Conservation (phyloP, 2,329 filamentous ascomycete species). For the Colletotrichum sidae region DNA sequence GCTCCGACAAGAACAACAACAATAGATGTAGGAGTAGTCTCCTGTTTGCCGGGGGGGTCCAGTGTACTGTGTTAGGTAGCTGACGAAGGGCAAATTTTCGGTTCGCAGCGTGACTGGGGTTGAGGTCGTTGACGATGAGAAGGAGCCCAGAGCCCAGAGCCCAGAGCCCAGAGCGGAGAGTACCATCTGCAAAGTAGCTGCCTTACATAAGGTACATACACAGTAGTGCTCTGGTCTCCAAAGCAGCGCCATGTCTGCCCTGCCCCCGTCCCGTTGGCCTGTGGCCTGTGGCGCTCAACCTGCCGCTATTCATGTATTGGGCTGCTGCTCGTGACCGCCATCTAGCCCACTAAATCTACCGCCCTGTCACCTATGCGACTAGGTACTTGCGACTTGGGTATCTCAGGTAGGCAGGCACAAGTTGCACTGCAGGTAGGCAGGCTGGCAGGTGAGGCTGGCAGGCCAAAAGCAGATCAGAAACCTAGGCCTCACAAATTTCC, state of each 20-base stretch:
- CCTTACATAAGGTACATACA: no score
- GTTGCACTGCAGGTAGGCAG: neutral
- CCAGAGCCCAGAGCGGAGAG: neutral
- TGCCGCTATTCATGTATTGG: no score
- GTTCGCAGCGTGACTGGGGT: slow-evolving; percentile 24
- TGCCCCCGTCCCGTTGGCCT: no score
- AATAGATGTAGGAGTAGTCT: slow-evolving; percentile 20
- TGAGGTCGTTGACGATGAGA: slow-evolving; percentile 32
- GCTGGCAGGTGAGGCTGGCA: neutral
- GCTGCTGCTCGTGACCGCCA: no score
- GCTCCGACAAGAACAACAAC: slow-evolving; percentile 17
- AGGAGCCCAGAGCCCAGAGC: neutral
- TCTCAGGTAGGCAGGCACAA: neutral
- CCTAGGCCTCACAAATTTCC: slow-evolving; percentile 5
- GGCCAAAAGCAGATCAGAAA: neutral
- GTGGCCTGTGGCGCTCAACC: no score
- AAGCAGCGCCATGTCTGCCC: no score
- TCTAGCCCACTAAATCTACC: no score
- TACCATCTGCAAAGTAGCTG: no score
- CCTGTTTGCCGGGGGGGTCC: slow-evolving; percentile 9
- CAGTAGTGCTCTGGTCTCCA: no score
- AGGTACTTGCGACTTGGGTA: neutral
- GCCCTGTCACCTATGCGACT: neutral
- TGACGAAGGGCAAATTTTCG: slow-evolving; percentile 10
- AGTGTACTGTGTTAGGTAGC: slow-evolving; percentile 6